Evolutionary conservation across 2,329 filamentous ascomycete genomes (phyloP).

Genomic region (Penicillium sp.): DNA sequence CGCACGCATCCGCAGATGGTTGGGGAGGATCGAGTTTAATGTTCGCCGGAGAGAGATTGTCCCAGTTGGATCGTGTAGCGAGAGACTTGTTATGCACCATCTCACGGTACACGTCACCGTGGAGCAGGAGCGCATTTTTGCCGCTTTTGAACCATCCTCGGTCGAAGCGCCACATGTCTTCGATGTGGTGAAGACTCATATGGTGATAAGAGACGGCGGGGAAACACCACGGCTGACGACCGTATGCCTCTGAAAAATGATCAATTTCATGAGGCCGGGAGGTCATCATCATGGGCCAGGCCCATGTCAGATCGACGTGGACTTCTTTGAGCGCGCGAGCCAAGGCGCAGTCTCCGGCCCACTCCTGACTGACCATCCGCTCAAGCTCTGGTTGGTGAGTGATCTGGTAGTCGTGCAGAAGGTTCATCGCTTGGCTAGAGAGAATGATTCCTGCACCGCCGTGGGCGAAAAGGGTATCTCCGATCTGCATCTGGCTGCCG

Average conservation of each 20-base stretch:
- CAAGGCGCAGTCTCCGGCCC: slow-evolving; percentile 46
- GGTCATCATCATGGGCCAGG: slow-evolving; percentile 43
- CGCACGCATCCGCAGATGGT: slow-evolving; percentile 16
- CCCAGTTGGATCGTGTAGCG: slow-evolving; percentile 18
- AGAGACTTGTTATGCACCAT: slow-evolving; percentile 13
- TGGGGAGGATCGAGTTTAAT: slow-evolving; percentile 14
- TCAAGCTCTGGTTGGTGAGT: slow-evolving; percentile 39
- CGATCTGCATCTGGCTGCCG: slow-evolving; percentile 49
- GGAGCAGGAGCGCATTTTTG: slow-evolving; percentile 21
- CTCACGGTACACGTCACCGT: slow-evolving; percentile 24
- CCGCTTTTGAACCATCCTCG: slow-evolving; percentile 51
- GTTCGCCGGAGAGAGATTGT: slow-evolving; percentile 17
- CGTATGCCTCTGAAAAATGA: slow-evolving; percentile 32
- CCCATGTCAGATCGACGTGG: slow-evolving; percentile 37
- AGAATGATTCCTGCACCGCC: slow-evolving; percentile 49
- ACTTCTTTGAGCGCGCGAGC: slow-evolving; percentile 40
- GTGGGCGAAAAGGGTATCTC: slow-evolving; percentile 44
- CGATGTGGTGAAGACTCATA: slow-evolving; percentile 37
- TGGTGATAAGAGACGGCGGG: slow-evolving; percentile 47
- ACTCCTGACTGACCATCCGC: slow-evolving; percentile 36
- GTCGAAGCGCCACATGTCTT: slow-evolving; percentile 41
- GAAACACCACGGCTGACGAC: slow-evolving; percentile 43
- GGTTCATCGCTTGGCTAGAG: slow-evolving; percentile 42
- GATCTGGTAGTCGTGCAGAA: slow-evolving; percentile 32
- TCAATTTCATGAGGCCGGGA: slow-evolving; percentile 37